phyloP scores from a whole-genome alignment of 257 asterid genomes.

The Gentiana straminea region DNA sequence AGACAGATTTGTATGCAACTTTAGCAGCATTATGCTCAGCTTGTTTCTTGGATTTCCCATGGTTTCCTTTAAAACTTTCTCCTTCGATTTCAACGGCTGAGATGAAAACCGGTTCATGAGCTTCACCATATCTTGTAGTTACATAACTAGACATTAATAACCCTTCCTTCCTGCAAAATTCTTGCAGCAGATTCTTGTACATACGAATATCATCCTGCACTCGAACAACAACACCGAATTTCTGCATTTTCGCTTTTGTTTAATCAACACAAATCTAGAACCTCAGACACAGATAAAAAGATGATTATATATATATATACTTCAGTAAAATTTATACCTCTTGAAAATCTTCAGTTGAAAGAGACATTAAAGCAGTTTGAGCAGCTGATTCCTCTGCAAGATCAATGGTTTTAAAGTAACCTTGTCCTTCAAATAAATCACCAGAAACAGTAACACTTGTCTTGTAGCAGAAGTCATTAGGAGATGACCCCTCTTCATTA shows the following conservation, averaged over 20 bases:
- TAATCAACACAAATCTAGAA: background rate
- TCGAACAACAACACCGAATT: too few relatives aligned
- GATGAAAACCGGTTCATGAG: slow-evolving; percentile 14
- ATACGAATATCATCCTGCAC: slow-evolving; percentile 14
- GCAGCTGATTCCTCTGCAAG: slow-evolving; percentile 39
- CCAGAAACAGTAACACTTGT: slow-evolving; percentile 18
- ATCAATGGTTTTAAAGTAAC: slow-evolving; percentile 12
- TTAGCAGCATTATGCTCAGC: slow-evolving; percentile 45
- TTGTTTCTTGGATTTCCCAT: slow-evolving; percentile 29
- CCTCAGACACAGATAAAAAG: too few relatives aligned
- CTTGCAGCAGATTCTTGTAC: slow-evolving; percentile 34
- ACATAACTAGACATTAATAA: slow-evolving; percentile 21
- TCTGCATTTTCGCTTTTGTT: too few relatives aligned
- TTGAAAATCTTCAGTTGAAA: slow-evolving; percentile 18
- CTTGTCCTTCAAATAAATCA: slow-evolving; percentile 18
- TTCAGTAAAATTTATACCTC: slow-evolving; percentile 17
- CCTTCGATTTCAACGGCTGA: slow-evolving; percentile 37
- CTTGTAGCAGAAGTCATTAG: slow-evolving; percentile 15
- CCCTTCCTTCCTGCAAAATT: slow-evolving; percentile 23
- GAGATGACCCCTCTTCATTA: slow-evolving; percentile 10
- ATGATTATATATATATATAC: background rate
- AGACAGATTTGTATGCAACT: slow-evolving; percentile 30
- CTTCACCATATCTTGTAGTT: slow-evolving; percentile 13
- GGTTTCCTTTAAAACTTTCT: slow-evolving; percentile 25
- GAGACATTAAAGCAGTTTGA: slow-evolving; percentile 28